Conservation (phyloP, 73 alveolate genomes). For the Blepharisma stoltei region DNA sequence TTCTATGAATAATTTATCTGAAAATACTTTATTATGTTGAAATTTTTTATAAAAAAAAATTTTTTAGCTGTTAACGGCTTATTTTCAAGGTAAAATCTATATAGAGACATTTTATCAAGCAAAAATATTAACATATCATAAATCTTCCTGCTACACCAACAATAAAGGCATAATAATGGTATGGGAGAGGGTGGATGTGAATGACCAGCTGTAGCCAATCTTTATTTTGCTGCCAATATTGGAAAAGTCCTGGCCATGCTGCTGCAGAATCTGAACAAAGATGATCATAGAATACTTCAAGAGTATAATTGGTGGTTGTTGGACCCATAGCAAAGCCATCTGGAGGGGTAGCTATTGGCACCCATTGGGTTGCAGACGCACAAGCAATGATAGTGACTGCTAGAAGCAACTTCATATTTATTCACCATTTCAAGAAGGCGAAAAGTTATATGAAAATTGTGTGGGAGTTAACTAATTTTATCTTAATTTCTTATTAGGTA, state of each 20-base stretch:
- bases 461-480: too few relatives aligned
- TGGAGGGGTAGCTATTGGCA: constrained; percentile 23
- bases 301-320: constrained; percentile 21
- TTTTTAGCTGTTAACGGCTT: too few relatives aligned
- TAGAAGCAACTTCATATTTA: constrained; percentile 18
- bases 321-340: constrained; percentile 20
- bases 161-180: constrained; percentile 3
- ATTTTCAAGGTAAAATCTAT: too few relatives aligned
- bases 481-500: too few relatives aligned
- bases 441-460: too few relatives aligned
- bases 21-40: too few relatives aligned
- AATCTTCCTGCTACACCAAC: constrained; percentile 23
- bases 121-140: too few relatives aligned
- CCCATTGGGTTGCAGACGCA: not conserved
- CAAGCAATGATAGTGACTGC: not conserved
- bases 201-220: constrained; percentile 20
- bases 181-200: constrained; percentile 11
- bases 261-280: constrained; percentile 16
- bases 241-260: constrained; percentile 16
- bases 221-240: not conserved
- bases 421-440: not conserved
- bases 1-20: too few relatives aligned
- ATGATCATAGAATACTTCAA: constrained; percentile 21
- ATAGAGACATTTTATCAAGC: too few relatives aligned
- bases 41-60: too few relatives aligned